Evolutionary conservation across 2,329 filamentous ascomycete genomes (phyloP), one percentile per base, ranked within the genome.

Genomic region (Nemania sp.): DNA sequence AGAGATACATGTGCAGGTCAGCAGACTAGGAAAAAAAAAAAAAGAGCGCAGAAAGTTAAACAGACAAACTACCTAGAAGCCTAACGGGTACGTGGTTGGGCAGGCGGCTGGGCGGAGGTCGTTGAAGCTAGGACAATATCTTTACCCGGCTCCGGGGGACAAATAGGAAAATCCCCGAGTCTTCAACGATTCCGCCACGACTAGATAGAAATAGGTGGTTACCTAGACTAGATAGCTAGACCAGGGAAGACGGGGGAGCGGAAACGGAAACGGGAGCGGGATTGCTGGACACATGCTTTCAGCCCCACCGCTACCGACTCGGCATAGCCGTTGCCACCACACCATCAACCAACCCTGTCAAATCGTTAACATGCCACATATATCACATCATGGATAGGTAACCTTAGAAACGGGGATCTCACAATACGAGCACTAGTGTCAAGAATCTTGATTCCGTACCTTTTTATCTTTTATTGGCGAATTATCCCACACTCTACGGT

Each of bases 401-500:
- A 15, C 15, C 3, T 45, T n/a, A 41, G 35, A 13, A 11, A 24
- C 32, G 6, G 11, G 7, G 15, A 18, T 41, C 35, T 3, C 3
- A 41, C 13, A 5, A 47, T 7, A 51, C 15, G 4, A 60, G 3
- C 10, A 38, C 5, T 38, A 54, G 18, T 13, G 7, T 54, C 22
- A 32, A 18, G 15, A n/a, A 51, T 26, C 22, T 13, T 49, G 10
- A 26, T 35, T 38, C 26, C n/a, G 29, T 60, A 24, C 26, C 26
- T n/a, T 45, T 51, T 53, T 3, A 43, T 49, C n/a, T 55, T 59
- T 43, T 18, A 53, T 53, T 53, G 26, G 35, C 32, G 35, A 47
- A 64, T 54, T 55, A 51, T 61, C 45, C 53, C 55, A 53, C 43
- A 15, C 59, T 35, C 18, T 7, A 29, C 41, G 49, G 60, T 22